Conservation (phyloP, 2,329 filamentous ascomycete species). For the Myriosclerotinia duriaeana region DNA sequence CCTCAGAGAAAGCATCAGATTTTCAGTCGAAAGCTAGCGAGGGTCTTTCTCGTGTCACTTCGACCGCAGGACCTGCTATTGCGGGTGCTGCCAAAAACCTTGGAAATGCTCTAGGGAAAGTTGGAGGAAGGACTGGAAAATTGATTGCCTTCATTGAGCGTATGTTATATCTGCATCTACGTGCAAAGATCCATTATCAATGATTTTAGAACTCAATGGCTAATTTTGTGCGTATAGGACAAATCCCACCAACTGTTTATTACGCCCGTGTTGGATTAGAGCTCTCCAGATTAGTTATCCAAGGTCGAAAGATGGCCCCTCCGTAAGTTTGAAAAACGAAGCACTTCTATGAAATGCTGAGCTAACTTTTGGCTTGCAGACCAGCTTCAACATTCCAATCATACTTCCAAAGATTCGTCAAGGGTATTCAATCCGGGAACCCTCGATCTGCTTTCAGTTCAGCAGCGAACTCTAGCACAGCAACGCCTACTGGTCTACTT, state of each 20-base stretch:
- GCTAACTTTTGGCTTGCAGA: conserved; percentile 48
- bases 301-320: conserved; percentile 85
- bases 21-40: conserved; percentile 68
- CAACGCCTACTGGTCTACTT: conserved; percentile 56
- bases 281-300: conserved; percentile 82
- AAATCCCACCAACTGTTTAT: conserved; percentile 84
- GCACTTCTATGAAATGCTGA: not conserved
- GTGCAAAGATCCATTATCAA: conserved; percentile 12
- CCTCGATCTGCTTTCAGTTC: conserved; percentile 58
- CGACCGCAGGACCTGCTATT: conserved; percentile 76
- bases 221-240: conserved; percentile 53
- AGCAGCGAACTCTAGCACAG: conserved; percentile 46
- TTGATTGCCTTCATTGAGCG: conserved; percentile 80
- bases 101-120: conserved; percentile 65
- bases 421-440: conserved; percentile 61
- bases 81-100: conserved; percentile 69
- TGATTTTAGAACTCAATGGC: conserved; percentile 30
- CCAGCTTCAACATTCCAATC: conserved; percentile 78
- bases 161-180: conserved; percentile 52
- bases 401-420: conserved; percentile 76
- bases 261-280: conserved; percentile 89
- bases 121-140: conserved; percentile 81
- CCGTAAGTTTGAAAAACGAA: conserved; percentile 66
- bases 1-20: conserved; percentile 47
- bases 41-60: conserved; percentile 78